Evolutionary conservation across 805 yeast genomes (phyloP), one percentile per base, ranked within the genome.

Genomic region (Metschnikowia kunwiensis): DNA sequence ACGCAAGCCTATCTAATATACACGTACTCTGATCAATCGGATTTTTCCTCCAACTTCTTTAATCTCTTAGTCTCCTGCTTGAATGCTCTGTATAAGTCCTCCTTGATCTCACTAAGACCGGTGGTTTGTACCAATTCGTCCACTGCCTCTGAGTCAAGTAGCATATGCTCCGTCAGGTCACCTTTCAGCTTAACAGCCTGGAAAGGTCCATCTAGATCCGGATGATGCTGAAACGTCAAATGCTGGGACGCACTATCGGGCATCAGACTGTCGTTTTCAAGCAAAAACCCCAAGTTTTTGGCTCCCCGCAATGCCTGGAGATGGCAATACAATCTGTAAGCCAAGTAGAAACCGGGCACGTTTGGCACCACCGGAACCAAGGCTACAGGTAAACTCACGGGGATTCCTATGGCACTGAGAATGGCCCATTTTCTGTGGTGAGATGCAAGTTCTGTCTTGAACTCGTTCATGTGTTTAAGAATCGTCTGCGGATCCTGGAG

Each of bases 341-440:
- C 70, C 27, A 89, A 60, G 52, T 87, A 91, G 53, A 91, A 83
- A 0, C 96, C 96, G 0, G 97, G 97, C 14, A 89, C 75, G 51
- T 89, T 89, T 14, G 97, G 97, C 3, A 88, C 57, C n/a, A 89
- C 69, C 0, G 97, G 97, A 0, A 91, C 54, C 27, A 87, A 49
- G 0, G 86, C 88, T 27, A 89, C 57, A 2, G 97, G 97, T 3
- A 86, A 49, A 0, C 94, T 78, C 29, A 89, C 45, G 2, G 97
- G 97, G 3, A 91, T 59, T 3, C 79, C 78, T 11, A 80, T 40
- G 1, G 75, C 69, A 46, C 83, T 77, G 24, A 66, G 46, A 2
- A 74, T 30, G 44, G 82, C 70, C 48, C 74, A 73, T 51, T 74
- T 80, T 34, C 58, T 60, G 51, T 89, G 95, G 31, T 66, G 64